Percentiles rank a stretch among this genome's conserved stretches.
Conservation (phyloP, 495 filamentous ascomycete genomes). For the Peziza echinospora region DNA sequence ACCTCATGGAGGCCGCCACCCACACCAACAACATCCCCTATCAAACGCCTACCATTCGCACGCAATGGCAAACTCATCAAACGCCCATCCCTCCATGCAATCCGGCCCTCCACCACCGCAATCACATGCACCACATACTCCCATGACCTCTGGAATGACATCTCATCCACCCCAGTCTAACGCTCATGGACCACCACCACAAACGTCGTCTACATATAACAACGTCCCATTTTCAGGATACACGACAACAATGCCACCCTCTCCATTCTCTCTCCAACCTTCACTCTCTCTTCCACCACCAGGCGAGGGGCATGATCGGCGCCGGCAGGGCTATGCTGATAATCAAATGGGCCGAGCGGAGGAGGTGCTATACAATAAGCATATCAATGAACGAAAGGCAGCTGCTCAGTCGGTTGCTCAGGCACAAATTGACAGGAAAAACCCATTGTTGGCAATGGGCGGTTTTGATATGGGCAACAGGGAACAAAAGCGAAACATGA, state of each 20-base stretch:
- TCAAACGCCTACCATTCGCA: slow-evolving; percentile 15
- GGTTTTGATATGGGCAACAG: not conserved
- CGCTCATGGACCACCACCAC: slow-evolving; percentile 17
- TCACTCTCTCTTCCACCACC: slow-evolving; percentile 25
- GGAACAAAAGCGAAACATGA: slow-evolving; percentile 3
- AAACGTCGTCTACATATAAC: not conserved
- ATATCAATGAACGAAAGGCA: not conserved
- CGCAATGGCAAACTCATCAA: slow-evolving; percentile 28
- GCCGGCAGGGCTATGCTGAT: slow-evolving; percentile 9
- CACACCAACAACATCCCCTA: slow-evolving; percentile 21
- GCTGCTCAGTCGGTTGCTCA: not conserved
- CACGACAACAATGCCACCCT: slow-evolving; percentile 23
- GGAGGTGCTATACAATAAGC: not conserved
- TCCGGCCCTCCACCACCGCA: not conserved
- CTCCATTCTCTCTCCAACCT: slow-evolving; percentile 26
- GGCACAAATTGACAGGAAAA: not conserved
- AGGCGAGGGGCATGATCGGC: slow-evolving; percentile 20
- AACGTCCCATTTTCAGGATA: slow-evolving; percentile 25
- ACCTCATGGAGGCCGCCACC: slow-evolving; percentile 21
- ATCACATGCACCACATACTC: not conserved
- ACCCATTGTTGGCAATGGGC: not conserved
- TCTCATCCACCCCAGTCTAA: slow-evolving; percentile 9
- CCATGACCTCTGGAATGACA: not conserved
- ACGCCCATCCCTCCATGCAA: not conserved
- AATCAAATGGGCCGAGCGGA: not conserved